Evolutionary conservation across 495 filamentous ascomycete genomes (phyloP), one percentile per base, ranked within the genome.

Genomic region (Jackrogersella multiformis): DNA sequence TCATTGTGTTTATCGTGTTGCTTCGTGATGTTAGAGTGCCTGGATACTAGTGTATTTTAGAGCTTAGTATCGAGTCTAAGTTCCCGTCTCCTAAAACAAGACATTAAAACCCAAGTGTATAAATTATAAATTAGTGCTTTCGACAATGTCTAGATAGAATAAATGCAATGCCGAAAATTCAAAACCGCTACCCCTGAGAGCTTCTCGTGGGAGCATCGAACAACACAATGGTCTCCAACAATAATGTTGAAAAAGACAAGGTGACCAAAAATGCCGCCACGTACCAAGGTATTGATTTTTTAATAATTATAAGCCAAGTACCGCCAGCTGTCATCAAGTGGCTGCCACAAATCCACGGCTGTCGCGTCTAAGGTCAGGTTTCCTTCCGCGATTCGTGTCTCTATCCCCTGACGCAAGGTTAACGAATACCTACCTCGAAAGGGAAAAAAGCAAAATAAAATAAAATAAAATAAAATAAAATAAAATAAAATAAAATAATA

Each of bases 281-380:
- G 9, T 45, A 51, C 36, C 23, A 16, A 49, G 24, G n/a, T n/a
- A n/a, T n/a, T n/a, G n/a, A n/a, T n/a, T n/a, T n/a, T n/a, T 51
- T 56, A 44, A 41, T 34, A 52, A 39, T 38, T 12, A 13, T 36
- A 42, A 20, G 18, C 21, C 20, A 28, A 39, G 26, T 1, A 2
- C 16, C 39, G 30, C 12, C 45, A 41, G 36, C 18, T 45, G 79
- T 73, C 73, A 78, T 82, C 77, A 80, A 77, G 63, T 88, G 87
- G 80, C 82, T 82, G 82, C 63, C 16, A 76, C 48, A 28, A 39
- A 23, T 44, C 10, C 15, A 34, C 45, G 35, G 26, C 60, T 56
- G 54, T 36, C 59, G 53, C 30, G 46, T 46, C 28, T 12, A 16
- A 44, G 64, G 42, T 35, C 44, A 15, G 44, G 46, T 54, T 64